phyloP scores from a whole-genome alignment of 345 rosid species.

The Eucalyptus sp. region DNA sequence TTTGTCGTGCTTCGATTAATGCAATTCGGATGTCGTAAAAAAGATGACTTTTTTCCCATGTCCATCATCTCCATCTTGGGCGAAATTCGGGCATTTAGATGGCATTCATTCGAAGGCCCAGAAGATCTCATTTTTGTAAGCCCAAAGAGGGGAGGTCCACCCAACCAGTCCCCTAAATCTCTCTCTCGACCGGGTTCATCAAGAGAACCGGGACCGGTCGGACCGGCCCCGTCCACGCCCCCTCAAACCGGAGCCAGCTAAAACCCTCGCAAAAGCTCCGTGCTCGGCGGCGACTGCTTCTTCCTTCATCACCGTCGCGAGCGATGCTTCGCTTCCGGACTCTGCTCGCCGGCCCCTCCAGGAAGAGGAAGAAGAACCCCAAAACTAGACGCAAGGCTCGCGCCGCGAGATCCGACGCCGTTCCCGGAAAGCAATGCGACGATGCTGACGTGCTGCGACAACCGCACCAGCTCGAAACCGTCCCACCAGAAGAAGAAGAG shows the following conservation, averaged over 20 bases:
- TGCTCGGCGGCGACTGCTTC: neutral
- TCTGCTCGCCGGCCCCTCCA: neutral
- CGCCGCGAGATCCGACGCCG: neutral
- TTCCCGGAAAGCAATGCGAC: constrained; percentile 1
- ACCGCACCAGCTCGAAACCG: neutral
- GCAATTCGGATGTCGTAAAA: neutral
- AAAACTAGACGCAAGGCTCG: neutral
- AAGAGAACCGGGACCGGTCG: neutral
- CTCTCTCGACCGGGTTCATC: neutral
- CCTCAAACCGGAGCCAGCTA: neutral
- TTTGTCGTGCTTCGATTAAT: neutral
- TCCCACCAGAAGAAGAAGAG: neutral
- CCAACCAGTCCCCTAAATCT: neutral
- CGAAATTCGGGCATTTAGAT: neutral
- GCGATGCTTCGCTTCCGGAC: neutral
- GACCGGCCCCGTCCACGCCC: neutral
- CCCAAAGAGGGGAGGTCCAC: neutral
- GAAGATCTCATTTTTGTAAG: neutral
- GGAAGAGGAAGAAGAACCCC: constrained; percentile 6
- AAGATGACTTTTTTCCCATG: rapidly evolving
- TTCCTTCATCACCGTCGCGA: neutral
- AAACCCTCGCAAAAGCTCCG: neutral
- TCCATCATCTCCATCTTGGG: neutral
- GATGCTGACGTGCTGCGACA: neutral
- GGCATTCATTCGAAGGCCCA: neutral